These are phyloP conservation scores for Coniochaeta sp. DNA, from an alignment of 2,329 filamentous ascomycete genomes.

Conservation along the genomic window DNA sequence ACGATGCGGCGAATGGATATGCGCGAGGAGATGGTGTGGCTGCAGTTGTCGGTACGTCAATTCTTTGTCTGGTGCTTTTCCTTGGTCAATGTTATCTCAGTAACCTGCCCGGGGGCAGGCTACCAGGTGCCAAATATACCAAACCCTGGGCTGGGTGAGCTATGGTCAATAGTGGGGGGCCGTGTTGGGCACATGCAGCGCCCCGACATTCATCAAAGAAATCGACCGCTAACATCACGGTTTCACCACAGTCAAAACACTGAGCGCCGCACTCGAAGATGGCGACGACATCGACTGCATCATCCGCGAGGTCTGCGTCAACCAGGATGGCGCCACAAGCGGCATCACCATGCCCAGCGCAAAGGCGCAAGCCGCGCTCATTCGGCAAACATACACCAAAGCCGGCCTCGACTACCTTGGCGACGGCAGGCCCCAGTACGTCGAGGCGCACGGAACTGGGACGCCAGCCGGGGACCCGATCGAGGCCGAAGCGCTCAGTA, in stretches of 20 bases:
- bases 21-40: slow-evolving; percentile 44
- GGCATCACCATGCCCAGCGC: slow-evolving; percentile 42
- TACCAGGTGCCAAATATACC: too few relatives aligned
- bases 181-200: too few relatives aligned
- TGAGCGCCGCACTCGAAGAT: slow-evolving; percentile 36
- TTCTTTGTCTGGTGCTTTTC: too few relatives aligned
- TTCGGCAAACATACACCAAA: slow-evolving; percentile 28
- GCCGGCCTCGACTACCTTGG: slow-evolving; percentile 27
- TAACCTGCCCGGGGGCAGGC: too few relatives aligned
- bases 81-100: too few relatives aligned
- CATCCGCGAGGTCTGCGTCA: slow-evolving; percentile 34
- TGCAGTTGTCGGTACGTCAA: slow-evolving; percentile 33
- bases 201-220: too few relatives aligned
- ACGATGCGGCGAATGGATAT: slow-evolving; percentile 42
- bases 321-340: slow-evolving; percentile 36
- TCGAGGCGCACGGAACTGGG: slow-evolving; percentile 35
- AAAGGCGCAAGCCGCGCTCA: slow-evolving; percentile 30
- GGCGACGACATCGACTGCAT: slow-evolving; percentile 31
- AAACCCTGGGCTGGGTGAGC: too few relatives aligned
- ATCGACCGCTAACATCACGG: too few relatives aligned
- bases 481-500: slow-evolving; percentile 2
- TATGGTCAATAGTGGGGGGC: too few relatives aligned
- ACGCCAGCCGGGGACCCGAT: slow-evolving; percentile 15
- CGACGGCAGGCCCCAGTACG: slow-evolving; percentile 26
- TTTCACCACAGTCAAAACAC: too few relatives aligned